These are phyloP conservation scores for Trichoderma breve DNA, from an alignment of 2,329 filamentous ascomycete genomes.

Conservation along the genomic window DNA sequence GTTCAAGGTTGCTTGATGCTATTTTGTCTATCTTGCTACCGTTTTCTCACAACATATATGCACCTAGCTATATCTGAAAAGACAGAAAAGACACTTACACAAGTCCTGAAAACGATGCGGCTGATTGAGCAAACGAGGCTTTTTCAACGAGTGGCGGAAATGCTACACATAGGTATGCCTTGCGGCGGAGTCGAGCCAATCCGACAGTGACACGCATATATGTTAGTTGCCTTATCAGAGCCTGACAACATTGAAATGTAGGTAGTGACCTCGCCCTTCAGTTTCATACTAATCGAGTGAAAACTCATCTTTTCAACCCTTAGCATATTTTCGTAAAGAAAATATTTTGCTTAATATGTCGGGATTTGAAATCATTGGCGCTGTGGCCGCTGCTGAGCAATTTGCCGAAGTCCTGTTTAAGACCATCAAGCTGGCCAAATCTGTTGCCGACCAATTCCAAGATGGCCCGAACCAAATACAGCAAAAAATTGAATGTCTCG, in stretches of 20 bases:
- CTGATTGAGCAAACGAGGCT: too few relatives aligned
- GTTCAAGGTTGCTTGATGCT: too few relatives aligned
- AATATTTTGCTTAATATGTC: background rate
- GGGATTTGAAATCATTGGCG: background rate
- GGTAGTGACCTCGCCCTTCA: too few relatives aligned
- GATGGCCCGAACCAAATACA: background rate
- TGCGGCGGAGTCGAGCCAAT: background rate
- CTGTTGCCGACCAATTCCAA: background rate
- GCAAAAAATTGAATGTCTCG: background rate
- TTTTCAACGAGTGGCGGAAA: too few relatives aligned
- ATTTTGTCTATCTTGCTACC: too few relatives aligned
- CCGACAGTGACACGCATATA: background rate
- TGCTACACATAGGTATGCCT: background rate
- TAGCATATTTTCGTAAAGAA: too few relatives aligned
- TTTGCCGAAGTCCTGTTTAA: background rate
- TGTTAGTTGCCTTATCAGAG: too few relatives aligned
- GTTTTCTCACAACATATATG: too few relatives aligned
- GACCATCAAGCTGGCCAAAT: background rate
- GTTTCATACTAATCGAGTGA: too few relatives aligned
- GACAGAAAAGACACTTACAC: too few relatives aligned
- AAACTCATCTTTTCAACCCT: too few relatives aligned
- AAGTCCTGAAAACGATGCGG: rapidly evolving
- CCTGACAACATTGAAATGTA: background rate
- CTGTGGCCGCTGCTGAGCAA: background rate
- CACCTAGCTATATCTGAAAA: too few relatives aligned